phyloP scores from a whole-genome alignment of 306 rosid species.

The Begonia loranthoides region DNA sequence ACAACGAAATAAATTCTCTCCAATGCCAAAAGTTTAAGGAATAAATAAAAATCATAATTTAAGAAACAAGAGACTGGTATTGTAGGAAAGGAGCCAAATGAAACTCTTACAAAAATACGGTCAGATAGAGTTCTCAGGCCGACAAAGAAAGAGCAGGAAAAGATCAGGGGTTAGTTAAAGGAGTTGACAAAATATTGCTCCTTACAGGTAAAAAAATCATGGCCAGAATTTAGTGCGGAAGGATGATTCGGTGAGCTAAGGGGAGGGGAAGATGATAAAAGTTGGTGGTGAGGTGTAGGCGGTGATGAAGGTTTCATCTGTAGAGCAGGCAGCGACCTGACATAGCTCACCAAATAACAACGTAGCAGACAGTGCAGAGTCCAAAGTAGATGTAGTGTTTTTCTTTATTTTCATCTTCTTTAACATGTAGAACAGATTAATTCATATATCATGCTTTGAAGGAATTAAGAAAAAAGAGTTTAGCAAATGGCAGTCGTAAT shows the following conservation, averaged over 20 bases:
- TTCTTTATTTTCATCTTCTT: too few relatives aligned
- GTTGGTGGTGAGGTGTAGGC: slow-evolving; percentile 59
- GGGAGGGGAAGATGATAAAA: slow-evolving; percentile 20
- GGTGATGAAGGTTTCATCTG: slow-evolving; percentile 36
- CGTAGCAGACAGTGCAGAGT: too few relatives aligned
- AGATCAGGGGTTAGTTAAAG: slow-evolving; percentile 29
- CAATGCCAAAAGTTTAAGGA: too few relatives aligned
- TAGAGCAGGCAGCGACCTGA: slow-evolving; percentile 60
- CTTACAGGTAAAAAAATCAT: slow-evolving; percentile 8
- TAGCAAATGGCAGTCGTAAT: too few relatives aligned
- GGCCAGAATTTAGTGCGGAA: slow-evolving; percentile 75
- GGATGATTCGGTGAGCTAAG: slow-evolving; percentile 16
- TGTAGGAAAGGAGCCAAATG: slow-evolving; percentile 45
- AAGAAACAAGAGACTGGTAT: slow-evolving; percentile 59
- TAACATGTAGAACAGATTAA: too few relatives aligned
- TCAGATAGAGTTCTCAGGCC: slow-evolving; percentile 61
- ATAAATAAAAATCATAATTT: too few relatives aligned
- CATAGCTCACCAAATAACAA: too few relatives aligned
- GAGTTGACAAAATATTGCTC: neutral
- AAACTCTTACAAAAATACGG: slow-evolving; percentile 38
- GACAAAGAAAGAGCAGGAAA: slow-evolving; percentile 33
- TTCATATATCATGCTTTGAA: too few relatives aligned
- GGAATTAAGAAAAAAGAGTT: too few relatives aligned
- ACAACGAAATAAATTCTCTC: too few relatives aligned
- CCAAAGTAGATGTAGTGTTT: too few relatives aligned